Percentiles rank a stretch among this genome's conserved stretches.
phyloP scores from a whole-genome alignment of 1,284 basidiomycete genomes.

The Malassezia furfur region DNA sequence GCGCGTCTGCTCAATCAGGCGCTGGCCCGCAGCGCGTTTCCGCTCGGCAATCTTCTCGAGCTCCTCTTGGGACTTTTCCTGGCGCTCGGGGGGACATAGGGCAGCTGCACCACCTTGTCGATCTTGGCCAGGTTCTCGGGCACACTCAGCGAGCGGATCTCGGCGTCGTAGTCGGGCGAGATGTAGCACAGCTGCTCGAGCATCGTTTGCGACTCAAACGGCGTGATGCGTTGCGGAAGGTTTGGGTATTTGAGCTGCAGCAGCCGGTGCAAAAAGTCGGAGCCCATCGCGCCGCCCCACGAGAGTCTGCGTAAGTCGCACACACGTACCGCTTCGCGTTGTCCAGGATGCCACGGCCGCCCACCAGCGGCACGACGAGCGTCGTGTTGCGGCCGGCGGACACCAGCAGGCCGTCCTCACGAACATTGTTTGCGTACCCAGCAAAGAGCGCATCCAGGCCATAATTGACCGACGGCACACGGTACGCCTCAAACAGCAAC shows the following conservation, averaged over 20 bases:
- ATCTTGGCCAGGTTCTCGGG: constrained; percentile 72
- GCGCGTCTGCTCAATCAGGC: constrained; percentile 85
- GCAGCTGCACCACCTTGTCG: constrained; percentile 51
- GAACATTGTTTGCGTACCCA: constrained; percentile 55
- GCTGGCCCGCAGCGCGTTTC: constrained; percentile 70
- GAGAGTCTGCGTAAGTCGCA: constrained; percentile 55
- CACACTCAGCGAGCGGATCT: constrained; percentile 60
- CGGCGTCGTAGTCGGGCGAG: constrained; percentile 64
- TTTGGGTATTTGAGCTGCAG: constrained; percentile 91
- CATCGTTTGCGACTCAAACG: constrained; percentile 65
- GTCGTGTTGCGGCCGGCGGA: constrained; percentile 35
- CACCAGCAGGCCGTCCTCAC: constrained; percentile 34
- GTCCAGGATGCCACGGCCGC: constrained; percentile 32
- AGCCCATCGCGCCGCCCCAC: constrained; percentile 82
- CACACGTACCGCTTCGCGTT: constrained; percentile 28
- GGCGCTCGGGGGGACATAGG: constrained; percentile 51
- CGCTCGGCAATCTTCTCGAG: constrained; percentile 66
- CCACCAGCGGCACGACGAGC: constrained; percentile 34
- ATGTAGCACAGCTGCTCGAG: constrained; percentile 78
- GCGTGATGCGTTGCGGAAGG: constrained; percentile 59
- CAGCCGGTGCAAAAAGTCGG: constrained; percentile 81
- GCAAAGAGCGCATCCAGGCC: constrained; percentile 88
- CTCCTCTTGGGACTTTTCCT: constrained; percentile 88
- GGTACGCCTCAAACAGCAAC: constrained; percentile 89
- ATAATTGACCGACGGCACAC: constrained; percentile 74